Percentiles rank a stretch among this genome's conserved stretches.
phyloP scores from a whole-genome alignment of 805 yeast species.

The Barnettozyma wickerhamii region DNA sequence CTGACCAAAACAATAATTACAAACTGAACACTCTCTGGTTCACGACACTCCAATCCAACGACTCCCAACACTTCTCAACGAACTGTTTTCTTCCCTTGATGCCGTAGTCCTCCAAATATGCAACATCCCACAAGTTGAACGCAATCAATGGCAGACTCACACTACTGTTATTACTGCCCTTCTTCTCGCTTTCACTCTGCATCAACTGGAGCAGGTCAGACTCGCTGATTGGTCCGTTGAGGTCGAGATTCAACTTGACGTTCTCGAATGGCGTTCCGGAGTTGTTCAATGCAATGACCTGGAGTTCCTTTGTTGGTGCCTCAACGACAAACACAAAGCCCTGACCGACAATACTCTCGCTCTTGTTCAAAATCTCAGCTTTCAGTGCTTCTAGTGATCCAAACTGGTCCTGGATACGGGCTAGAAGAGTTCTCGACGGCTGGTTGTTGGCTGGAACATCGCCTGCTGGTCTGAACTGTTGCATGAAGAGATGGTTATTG shows the following conservation, averaged over 20 bases:
- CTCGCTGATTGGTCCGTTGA: constrained; percentile 65
- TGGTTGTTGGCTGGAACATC: constrained; percentile 17
- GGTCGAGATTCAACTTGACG: constrained; percentile 66
- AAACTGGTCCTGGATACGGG: constrained; percentile 33
- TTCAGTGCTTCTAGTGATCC: constrained; percentile 27
- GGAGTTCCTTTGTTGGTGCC: constrained; percentile 52
- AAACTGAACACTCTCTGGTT: constrained; percentile 37
- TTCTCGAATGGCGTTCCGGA: constrained; percentile 77
- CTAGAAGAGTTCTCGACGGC: constrained; percentile 34
- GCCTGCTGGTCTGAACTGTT: constrained; percentile 41
- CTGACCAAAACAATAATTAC: no score
- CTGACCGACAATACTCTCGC: constrained; percentile 40
- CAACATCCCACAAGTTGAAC: constrained; percentile 83
- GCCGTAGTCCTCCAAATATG: constrained; percentile 85
- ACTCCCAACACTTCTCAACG: constrained; percentile 68
- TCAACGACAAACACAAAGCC: constrained; percentile 80
- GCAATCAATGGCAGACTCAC: constrained; percentile 71
- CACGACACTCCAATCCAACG: constrained; percentile 80
- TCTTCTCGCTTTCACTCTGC: constrained; percentile 36
- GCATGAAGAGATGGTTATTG: constrained; percentile 86
- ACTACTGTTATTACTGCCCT: no score
- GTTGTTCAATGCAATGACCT: constrained; percentile 54
- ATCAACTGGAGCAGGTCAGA: constrained; percentile 48
- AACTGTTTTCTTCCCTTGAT: constrained; percentile 65
- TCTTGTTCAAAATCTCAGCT: constrained; percentile 10